Evolutionary conservation across 1,139 yeast genomes (phyloP).

Genomic region (Yamadazyma diddensiae): DNA sequence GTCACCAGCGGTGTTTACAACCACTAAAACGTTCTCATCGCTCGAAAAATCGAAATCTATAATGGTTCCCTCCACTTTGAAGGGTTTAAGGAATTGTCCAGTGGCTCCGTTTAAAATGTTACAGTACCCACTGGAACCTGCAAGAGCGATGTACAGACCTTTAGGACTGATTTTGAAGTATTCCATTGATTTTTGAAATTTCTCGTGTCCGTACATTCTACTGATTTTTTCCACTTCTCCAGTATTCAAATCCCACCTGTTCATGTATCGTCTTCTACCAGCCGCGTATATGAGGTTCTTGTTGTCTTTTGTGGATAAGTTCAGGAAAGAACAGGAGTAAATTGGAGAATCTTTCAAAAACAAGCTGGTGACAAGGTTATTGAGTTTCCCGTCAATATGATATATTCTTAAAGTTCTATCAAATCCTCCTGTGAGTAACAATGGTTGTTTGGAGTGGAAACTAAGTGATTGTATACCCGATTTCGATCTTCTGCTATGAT

Average conservation of each 20-base stretch:
- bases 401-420: constrained; percentile 84
- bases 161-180: constrained; percentile 68
- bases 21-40: constrained; percentile 55
- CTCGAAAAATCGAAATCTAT: constrained; percentile 73
- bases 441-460: constrained; percentile 84
- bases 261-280: constrained; percentile 90
- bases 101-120: constrained; percentile 72
- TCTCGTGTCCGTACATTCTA: constrained; percentile 89
- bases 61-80: constrained; percentile 81
- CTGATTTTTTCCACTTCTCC: constrained; percentile 82
- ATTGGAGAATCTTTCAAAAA: constrained; percentile 79
- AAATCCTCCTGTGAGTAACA: constrained; percentile 85
- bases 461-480: constrained; percentile 80
- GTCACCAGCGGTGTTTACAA: constrained; percentile 79
- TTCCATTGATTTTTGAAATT: constrained; percentile 84
- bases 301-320: constrained; percentile 38
- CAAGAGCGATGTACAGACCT: constrained; percentile 71
- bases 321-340: constrained; percentile 67
- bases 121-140: constrained; percentile 90
- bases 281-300: constrained; percentile 66
- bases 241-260: constrained; percentile 79
- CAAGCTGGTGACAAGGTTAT: constrained; percentile 77
- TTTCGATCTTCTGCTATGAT: constrained; percentile 61
- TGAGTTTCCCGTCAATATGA: constrained; percentile 88
- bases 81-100: constrained; percentile 84